Evolutionary conservation across 2,329 filamentous ascomycete genomes (phyloP), one percentile per base, ranked within the genome.

Genomic region (Fusarium algeriense): DNA sequence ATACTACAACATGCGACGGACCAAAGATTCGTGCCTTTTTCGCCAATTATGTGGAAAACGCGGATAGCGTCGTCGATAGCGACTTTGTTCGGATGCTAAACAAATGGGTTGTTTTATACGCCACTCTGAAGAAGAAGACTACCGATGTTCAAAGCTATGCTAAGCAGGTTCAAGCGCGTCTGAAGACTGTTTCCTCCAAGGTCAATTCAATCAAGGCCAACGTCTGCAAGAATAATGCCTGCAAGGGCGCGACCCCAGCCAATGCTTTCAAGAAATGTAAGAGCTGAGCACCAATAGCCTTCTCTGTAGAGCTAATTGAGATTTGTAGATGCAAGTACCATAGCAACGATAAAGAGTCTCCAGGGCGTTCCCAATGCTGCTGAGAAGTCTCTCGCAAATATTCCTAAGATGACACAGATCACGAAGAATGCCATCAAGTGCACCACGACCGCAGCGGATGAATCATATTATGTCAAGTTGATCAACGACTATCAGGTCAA

Each of bases 61-160:
- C 64, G 5, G 60, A 68, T 5, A 43, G 45, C n/a, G 37, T 69
- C 34, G 56, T 23, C 13, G 49, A 65, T 13, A 61, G 60, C 43
- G 60, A 70, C 7, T 43, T 70, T n/a, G 52, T 60, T 3, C 23
- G 38, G 10, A 52, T 60, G 43, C n/a, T 70, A 3, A 60, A 58
- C 32, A 61, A 37, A 45, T 70, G 67, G 67, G 34, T 52, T n/a
- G 19, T 20, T 1, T 49, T 70, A 2, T 61, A 59, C 7, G 46
- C 30, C 2, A 14, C 52, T 3, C 52, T 70, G 28, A 52, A 59
- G 43, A 69, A 66, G 15, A 60, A 37, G 30, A 55, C 64, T 6
- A 34, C 55, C 7, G 56, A 54, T 26, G 65, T 69, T n/a, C 52
- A 61, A 12, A 58, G 30, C 5, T 54, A 63, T 19, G 50, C 65